Conservation (phyloP, 1,139 yeast genomes). For the Pichia kudriavzevii region DNA sequence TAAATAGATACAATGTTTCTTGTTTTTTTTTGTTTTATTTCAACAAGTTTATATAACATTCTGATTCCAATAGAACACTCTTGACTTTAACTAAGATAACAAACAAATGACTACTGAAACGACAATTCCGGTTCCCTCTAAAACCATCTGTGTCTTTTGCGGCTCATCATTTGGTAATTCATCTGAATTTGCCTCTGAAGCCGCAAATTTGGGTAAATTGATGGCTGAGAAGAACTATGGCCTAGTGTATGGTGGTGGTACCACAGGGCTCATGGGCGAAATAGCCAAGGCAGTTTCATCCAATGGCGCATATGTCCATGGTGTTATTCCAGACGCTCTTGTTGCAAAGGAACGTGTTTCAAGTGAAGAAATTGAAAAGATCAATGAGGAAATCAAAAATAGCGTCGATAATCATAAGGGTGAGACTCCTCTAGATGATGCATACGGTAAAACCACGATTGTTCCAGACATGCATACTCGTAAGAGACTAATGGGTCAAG, state of each 20-base stretch:
- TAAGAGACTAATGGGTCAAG: conserved; percentile 78
- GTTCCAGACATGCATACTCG: conserved; percentile 90
- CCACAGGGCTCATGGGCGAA: conserved; percentile 81
- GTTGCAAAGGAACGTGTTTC: conserved; percentile 63
- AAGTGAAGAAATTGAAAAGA: conserved; percentile 35
- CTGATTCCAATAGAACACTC: background rate
- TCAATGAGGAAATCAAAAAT: conserved; percentile 41
- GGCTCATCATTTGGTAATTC: conserved; percentile 73
- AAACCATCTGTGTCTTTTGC: conserved; percentile 74
- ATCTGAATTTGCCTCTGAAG: conserved; percentile 43
- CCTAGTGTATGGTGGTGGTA: conserved; percentile 86
- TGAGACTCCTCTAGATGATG: conserved; percentile 50
- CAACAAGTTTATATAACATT: background rate
- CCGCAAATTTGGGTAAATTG: conserved; percentile 50
- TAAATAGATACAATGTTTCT: no score
- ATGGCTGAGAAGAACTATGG: conserved; percentile 62
- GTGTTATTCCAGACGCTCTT: conserved; percentile 78
- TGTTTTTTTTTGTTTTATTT: background rate
- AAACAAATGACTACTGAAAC: background rate
- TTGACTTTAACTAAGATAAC: background rate
- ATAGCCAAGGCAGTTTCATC: conserved; percentile 68
- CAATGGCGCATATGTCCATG: conserved; percentile 71
- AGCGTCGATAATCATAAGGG: conserved; percentile 49
- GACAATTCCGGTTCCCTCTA: conserved; percentile 25
- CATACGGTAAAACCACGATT: conserved; percentile 71